Percentiles rank a stretch among this genome's conserved stretches.
Conservation (phyloP, 1,284 basidiomycete genomes). For the Cryptococcus hybrid region DNA sequence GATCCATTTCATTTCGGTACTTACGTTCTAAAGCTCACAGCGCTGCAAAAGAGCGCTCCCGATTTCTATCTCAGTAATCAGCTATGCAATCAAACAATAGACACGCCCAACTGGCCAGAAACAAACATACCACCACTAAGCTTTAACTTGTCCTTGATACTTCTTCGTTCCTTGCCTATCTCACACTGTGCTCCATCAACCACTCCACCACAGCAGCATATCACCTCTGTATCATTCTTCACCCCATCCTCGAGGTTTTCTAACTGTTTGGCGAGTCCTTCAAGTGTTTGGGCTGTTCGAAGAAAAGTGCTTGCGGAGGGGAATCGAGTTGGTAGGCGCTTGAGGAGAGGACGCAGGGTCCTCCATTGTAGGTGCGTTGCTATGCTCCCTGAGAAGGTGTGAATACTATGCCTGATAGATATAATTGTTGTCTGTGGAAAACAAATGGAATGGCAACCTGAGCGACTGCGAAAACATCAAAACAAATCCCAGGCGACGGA, state of each 20-base stretch:
- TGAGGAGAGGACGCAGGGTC: conserved; percentile 2
- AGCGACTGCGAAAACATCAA: background rate
- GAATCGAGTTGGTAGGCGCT: conserved; percentile 10
- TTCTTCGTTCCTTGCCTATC: conserved; percentile 61
- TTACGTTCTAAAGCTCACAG: conserved; percentile 79
- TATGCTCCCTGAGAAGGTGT: background rate
- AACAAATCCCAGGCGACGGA: background rate
- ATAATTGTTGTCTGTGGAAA: too few relatives aligned
- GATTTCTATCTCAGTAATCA: conserved; percentile 61
- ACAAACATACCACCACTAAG: conserved; percentile 71
- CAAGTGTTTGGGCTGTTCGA: conserved; percentile 41
- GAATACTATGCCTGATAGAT: too few relatives aligned
- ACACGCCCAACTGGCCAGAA: background rate
- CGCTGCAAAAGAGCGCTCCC: conserved; percentile 83
- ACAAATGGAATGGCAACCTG: background rate
- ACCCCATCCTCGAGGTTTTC: conserved; percentile 25
- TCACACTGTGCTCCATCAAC: conserved; percentile 15
- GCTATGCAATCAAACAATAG: background rate
- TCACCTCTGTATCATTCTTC: conserved; percentile 13
- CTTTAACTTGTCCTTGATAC: conserved; percentile 70
- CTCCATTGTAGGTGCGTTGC: background rate
- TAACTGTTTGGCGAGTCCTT: conserved; percentile 38
- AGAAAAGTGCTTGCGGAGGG: conserved; percentile 34
- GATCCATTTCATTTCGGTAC: conserved; percentile 54
- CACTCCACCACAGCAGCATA: conserved; percentile 32